Evolutionary conservation across 768 basidiomycete genomes (phyloP).

Genomic region (Termitomyces bulborhizus): DNA sequence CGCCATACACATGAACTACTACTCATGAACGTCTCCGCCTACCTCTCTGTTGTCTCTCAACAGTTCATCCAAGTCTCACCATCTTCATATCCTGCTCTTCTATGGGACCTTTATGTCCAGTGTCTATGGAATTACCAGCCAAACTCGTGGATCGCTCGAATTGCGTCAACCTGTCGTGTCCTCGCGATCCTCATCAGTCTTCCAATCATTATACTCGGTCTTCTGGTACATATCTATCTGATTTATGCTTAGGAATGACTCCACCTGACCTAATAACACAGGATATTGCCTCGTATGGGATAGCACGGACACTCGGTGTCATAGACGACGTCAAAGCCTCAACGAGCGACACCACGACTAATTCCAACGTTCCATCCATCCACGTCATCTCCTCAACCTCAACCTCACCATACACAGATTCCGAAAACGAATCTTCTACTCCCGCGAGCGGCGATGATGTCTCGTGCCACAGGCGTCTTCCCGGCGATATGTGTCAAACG

Average conservation of each 20-base stretch:
- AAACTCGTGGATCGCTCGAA: slow-evolving; percentile 60
- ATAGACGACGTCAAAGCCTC: slow-evolving; percentile 72
- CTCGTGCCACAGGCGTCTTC: slow-evolving; percentile 7
- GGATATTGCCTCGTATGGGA: slow-evolving; percentile 79
- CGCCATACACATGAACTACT: not conserved
- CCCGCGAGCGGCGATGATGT: not conserved
- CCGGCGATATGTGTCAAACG: not conserved
- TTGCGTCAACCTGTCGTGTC: slow-evolving; percentile 58
- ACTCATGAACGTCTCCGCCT: slow-evolving; percentile 29
- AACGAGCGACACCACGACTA: slow-evolving; percentile 51
- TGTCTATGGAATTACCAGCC: slow-evolving; percentile 61
- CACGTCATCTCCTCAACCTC: slow-evolving; percentile 23
- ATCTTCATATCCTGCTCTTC: slow-evolving; percentile 31
- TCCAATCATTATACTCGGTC: slow-evolving; percentile 48
- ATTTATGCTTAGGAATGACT: not conserved
- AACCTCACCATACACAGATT: slow-evolving; percentile 20
- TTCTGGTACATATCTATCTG: slow-evolving; percentile 40
- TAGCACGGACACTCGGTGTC: slow-evolving; percentile 76
- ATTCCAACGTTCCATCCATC: slow-evolving; percentile 28
- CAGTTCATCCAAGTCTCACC: slow-evolving; percentile 22
- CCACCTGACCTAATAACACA: slow-evolving; percentile 21
- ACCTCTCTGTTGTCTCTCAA: slow-evolving; percentile 23
- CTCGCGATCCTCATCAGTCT: slow-evolving; percentile 60
- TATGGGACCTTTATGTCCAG: slow-evolving; percentile 58
- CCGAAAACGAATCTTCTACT: slow-evolving; percentile 15